These are phyloP conservation scores for Thelonectria rubi DNA, from an alignment of 2,329 filamentous ascomycete species.

Conservation along the genomic window DNA sequence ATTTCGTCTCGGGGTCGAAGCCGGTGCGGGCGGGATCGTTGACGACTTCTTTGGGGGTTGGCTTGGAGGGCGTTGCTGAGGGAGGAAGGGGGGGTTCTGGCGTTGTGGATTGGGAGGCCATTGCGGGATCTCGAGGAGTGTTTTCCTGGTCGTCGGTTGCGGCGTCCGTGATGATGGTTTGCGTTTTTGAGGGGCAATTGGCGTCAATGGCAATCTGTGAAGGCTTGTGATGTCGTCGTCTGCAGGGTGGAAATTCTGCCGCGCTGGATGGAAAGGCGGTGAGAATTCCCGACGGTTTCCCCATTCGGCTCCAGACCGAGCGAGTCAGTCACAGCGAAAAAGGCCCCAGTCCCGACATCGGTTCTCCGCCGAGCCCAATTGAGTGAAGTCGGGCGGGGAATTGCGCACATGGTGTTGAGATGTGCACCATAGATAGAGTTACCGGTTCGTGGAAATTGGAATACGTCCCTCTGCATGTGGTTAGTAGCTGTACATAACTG, in stretches of 20 bases:
- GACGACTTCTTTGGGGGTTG: slow-evolving; percentile 50
- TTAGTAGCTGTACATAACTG: too few relatives aligned
- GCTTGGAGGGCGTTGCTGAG: slow-evolving; percentile 23
- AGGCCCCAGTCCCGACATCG: slow-evolving; percentile 30
- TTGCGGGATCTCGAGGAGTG: slow-evolving; percentile 3
- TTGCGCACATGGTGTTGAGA: too few relatives aligned
- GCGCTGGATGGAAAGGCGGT: slow-evolving; percentile 32
- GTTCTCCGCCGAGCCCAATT: slow-evolving; percentile 38
- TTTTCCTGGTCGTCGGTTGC: not conserved
- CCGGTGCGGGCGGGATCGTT: slow-evolving; percentile 70
- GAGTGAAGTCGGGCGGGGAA: slow-evolving; percentile 21
- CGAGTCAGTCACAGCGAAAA: slow-evolving; percentile 29
- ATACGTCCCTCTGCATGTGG: too few relatives aligned
- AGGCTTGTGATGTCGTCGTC: not conserved
- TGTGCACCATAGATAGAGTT: too few relatives aligned
- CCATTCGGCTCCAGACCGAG: slow-evolving; percentile 4
- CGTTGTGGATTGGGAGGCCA: slow-evolving; percentile 34
- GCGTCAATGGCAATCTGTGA: not conserved
- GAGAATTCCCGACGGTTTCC: slow-evolving; percentile 9
- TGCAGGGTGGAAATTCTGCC: slow-evolving; percentile 26
- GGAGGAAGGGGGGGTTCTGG: slow-evolving; percentile 24
- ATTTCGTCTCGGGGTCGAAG: slow-evolving; percentile 67
- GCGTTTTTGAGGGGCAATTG: not conserved
- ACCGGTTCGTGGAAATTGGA: too few relatives aligned
- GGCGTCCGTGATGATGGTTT: not conserved